Evolutionary conservation across 1,139 yeast genomes (phyloP).

Genomic region (Saccharomycopsis crataegensis): DNA sequence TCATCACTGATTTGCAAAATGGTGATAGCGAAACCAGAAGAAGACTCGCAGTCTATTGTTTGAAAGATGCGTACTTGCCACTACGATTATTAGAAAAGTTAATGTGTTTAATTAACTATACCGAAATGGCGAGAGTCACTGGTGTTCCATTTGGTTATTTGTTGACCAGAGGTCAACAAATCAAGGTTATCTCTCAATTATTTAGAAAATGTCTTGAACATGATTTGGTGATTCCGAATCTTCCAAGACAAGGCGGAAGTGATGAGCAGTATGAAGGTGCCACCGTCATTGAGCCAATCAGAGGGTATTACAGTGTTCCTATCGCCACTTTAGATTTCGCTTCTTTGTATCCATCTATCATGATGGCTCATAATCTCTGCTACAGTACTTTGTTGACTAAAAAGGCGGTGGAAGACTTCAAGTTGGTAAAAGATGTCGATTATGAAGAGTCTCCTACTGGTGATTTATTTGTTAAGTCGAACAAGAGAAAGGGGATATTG

Average conservation of each 20-base stretch:
- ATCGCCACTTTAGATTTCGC: slow-evolving; percentile 98
- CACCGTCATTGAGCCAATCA: slow-evolving; percentile 90
- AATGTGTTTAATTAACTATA: slow-evolving; percentile 94
- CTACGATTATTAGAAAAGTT: slow-evolving; percentile 79
- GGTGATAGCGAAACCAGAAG: slow-evolving; percentile 91
- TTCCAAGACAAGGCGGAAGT: slow-evolving; percentile 67
- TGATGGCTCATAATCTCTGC: slow-evolving; percentile 99
- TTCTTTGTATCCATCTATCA: slow-evolving; percentile 93
- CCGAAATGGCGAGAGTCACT: slow-evolving; percentile 99
- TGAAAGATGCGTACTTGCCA: slow-evolving; percentile 93
- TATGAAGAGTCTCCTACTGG: slow-evolving; percentile 88
- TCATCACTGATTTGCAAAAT: slow-evolving; percentile 88
- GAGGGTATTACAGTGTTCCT: slow-evolving; percentile 96
- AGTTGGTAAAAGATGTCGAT: slow-evolving; percentile 62
- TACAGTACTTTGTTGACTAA: slow-evolving; percentile 80
- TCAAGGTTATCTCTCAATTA: slow-evolving; percentile 91
- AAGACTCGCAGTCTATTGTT: slow-evolving; percentile 92
- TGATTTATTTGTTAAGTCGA: slow-evolving; percentile 76
- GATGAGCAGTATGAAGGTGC: slow-evolving; percentile 98
- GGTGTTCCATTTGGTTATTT: slow-evolving; percentile 96
- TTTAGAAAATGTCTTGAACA: slow-evolving; percentile 85
- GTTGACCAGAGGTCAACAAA: slow-evolving; percentile 90
- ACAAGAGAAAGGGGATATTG: slow-evolving; percentile 70
- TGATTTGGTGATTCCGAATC: slow-evolving; percentile 83
- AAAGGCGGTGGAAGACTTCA: slow-evolving; percentile 58